Evolutionary conservation across 176 grass and related monocot genomes (phyloP).

Genomic region (Chloris gayana): DNA sequence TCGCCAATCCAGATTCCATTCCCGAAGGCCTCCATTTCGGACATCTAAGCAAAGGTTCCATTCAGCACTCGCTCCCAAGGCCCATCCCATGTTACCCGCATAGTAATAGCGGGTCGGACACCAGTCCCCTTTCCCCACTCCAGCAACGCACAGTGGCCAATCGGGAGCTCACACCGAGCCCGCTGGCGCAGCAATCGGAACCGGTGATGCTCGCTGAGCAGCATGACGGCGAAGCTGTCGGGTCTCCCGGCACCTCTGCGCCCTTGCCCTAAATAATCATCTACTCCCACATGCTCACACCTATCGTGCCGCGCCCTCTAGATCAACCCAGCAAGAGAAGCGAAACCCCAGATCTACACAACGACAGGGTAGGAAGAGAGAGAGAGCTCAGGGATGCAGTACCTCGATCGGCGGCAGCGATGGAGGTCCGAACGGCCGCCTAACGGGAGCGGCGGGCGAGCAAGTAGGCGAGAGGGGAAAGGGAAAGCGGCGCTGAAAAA

Average conservation of each 20-base stretch:
- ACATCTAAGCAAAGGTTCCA: background rate
- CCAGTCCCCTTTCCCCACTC: background rate
- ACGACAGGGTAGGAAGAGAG: background rate
- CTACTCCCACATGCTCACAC: background rate
- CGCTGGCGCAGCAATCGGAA: background rate
- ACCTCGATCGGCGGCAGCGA: conserved; percentile 20
- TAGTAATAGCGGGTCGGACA: background rate
- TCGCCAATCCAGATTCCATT: background rate
- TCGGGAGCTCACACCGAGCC: too few species aligned
- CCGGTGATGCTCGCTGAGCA: background rate
- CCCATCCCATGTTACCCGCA: background rate
- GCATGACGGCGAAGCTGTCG: background rate
- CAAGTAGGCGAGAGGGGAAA: conserved; percentile 5
- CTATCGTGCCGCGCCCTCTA: background rate
- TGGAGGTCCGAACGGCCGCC: background rate
- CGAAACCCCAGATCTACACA: conserved; percentile 26
- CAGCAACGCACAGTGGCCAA: background rate
- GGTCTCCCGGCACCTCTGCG: background rate
- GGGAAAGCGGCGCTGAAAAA: conserved; percentile 42
- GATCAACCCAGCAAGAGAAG: background rate
- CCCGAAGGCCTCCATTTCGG: background rate
- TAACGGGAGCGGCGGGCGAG: background rate
- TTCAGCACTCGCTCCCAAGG: background rate
- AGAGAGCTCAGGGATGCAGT: background rate
- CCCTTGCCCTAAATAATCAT: background rate